Base-by-base conservation (phyloP, 495 filamentous ascomycete species). In the Penicillium goetzii region DNA sequence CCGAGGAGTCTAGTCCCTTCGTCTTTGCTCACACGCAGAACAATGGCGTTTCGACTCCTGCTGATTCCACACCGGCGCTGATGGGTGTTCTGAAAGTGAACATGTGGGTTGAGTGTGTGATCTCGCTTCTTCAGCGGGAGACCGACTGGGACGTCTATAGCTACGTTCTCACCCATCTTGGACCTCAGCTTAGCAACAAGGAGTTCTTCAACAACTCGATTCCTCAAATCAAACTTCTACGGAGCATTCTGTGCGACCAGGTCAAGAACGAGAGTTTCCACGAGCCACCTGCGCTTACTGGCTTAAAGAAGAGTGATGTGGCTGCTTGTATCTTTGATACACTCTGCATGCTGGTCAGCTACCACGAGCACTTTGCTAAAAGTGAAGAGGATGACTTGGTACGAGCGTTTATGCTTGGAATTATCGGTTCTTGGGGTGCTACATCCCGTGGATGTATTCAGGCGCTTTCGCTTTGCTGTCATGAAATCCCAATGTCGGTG, bases 111-210 rank as follows among this genome's bases (percentile, higher is more conserved):
- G 89, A 95, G 55, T 79, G 85, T 10, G 76, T 96, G 40, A 85
- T 93, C 40, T 83, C 83, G 3, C 76, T 96, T 21, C 77, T 99
- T 33, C 87, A 91, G 65, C 80, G 90, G 43, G 90, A 89, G 51
- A 85, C 85, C 32, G 90, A 97, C 56, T 99, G 96, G 96, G 93
- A 98, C 74, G 78, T 97, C 2, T 97, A 96, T 81, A 93, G 90
- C 76, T 97, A 92, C 72, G 84, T 95, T 32, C 81, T 98, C 14
- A 89, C 90, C 14, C 91, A 97, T 72, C 77, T 97, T n/a, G 88
- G 90, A 14, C 88, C 89, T 26, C 94, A 97, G 69, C 83, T 99
- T 36, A 88, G 88, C 68, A 98, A 98, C 70, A 90, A 92, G 64
- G 86, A 90, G n/a, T 79, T 97, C 8, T 97, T 97, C 74, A 79